These are phyloP conservation scores for Hymenoscyphus repandus DNA, from an alignment of 2,329 filamentous ascomycete species.

Conservation along the genomic window DNA sequence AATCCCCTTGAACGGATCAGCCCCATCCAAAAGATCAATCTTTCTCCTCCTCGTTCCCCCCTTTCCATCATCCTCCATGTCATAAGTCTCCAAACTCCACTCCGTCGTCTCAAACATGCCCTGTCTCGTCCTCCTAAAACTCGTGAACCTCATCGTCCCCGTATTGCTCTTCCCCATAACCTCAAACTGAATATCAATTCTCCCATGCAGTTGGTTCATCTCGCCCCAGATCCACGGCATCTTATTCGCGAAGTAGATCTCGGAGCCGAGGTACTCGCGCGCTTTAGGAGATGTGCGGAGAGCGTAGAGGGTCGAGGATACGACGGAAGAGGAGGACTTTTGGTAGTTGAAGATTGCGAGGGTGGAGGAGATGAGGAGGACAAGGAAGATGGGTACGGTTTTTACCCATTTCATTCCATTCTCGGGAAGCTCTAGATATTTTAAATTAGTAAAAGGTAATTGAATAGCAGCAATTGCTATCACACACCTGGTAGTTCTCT, in stretches of 20 bases:
- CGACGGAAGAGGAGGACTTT: slow-evolving; percentile 79
- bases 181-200: slow-evolving; percentile 80
- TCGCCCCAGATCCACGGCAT: slow-evolving; percentile 81
- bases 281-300: slow-evolving; percentile 74
- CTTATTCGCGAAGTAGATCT: slow-evolving; percentile 73
- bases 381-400: slow-evolving; percentile 76
- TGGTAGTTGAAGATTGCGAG: slow-evolving; percentile 99
- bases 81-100: slow-evolving; percentile 74
- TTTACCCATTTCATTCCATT: slow-evolving; percentile 53
- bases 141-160: slow-evolving; percentile 77
- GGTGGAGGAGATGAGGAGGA: slow-evolving; percentile 63
- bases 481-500: slow-evolving; percentile 59
- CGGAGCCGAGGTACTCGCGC: slow-evolving; percentile 75
- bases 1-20: slow-evolving; percentile 61
- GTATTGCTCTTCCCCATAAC: slow-evolving; percentile 72
- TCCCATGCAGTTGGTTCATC: slow-evolving; percentile 90
- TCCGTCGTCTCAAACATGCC: slow-evolving; percentile 77
- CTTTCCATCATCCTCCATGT: slow-evolving; percentile 44
- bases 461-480: slow-evolving; percentile 12
- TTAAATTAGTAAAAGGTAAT: background rate
- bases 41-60: slow-evolving; percentile 33
- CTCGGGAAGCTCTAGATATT: slow-evolving; percentile 21
- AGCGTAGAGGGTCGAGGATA: slow-evolving; percentile 86
- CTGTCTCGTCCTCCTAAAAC: slow-evolving; percentile 59
- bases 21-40: slow-evolving; percentile 69